Evolutionary conservation across 2,329 filamentous ascomycete genomes (phyloP).

Genomic region (Cladosporium phlei): DNA sequence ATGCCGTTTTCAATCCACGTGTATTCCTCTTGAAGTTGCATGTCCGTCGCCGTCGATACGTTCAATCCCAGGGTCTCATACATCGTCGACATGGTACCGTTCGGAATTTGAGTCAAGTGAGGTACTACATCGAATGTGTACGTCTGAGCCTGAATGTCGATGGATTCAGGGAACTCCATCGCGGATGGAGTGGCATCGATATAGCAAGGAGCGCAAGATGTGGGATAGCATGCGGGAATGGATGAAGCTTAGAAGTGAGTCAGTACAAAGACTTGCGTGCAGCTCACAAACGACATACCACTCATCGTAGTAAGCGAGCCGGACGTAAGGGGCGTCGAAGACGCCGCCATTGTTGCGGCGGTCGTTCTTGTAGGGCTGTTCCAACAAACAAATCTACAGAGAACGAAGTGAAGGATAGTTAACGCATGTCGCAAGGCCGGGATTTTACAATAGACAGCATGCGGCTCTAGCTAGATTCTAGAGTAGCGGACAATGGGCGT

Average conservation of each 20-base stretch:
- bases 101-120: neutral
- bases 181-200: neutral
- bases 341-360: too few relatives aligned
- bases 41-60: neutral
- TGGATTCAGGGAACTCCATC: neutral
- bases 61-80: neutral
- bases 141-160: neutral
- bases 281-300: too few relatives aligned
- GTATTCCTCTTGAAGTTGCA: neutral
- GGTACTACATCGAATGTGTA: neutral
- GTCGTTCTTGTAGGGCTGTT: too few relatives aligned
- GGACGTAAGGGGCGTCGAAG: too few relatives aligned
- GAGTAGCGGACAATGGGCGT: too few relatives aligned
- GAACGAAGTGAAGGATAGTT: too few relatives aligned
- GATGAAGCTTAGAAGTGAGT: neutral
- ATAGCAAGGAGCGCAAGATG: slow-evolving; percentile 6
- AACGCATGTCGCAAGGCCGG: too few relatives aligned
- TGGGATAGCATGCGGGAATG: slow-evolving; percentile 1
- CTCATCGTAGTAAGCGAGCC: too few relatives aligned
- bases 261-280: too few relatives aligned
- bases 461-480: too few relatives aligned
- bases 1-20: neutral
- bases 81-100: neutral
- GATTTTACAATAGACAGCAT: too few relatives aligned
- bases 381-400: too few relatives aligned